phyloP scores from a whole-genome alignment of 2,329 filamentous ascomycete species.

The Blastomyces silverae region DNA sequence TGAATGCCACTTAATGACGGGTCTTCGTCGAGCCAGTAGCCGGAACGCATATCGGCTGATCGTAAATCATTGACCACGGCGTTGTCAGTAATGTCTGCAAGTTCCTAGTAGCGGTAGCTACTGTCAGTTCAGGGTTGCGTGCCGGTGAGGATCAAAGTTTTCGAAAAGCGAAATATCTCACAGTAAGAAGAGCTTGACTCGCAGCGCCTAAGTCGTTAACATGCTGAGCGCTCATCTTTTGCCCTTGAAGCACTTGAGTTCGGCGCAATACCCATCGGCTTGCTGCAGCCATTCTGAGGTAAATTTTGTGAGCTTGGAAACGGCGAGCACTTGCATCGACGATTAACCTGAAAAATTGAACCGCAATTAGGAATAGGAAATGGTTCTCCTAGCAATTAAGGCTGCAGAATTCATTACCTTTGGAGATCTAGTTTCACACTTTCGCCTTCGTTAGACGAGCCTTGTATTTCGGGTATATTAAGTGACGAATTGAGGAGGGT shows the following conservation, averaged over 20 bases:
- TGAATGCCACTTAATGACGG: constrained; percentile 49
- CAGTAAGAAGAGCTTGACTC: constrained; percentile 44
- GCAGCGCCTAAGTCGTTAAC: constrained; percentile 44
- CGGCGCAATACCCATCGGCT: constrained; percentile 54
- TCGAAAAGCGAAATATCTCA: constrained; percentile 29
- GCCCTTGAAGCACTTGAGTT: constrained; percentile 46
- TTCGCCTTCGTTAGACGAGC: constrained; percentile 41
- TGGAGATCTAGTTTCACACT: constrained; percentile 53
- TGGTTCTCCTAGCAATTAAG: background rate
- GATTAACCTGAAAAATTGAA: constrained; percentile 46
- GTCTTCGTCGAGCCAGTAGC: constrained; percentile 58
- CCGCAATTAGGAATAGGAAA: constrained; percentile 19
- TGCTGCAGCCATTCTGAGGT: constrained; percentile 53
- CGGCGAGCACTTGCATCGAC: constrained; percentile 54
- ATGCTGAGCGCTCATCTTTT: constrained; percentile 45
- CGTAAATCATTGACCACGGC: constrained; percentile 52
- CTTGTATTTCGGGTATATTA: constrained; percentile 37
- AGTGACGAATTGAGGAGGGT: constrained; percentile 50
- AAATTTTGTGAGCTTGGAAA: constrained; percentile 56
- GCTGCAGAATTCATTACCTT: constrained; percentile 39
- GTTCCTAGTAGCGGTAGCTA: constrained; percentile 42
- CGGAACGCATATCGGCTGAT: constrained; percentile 49
- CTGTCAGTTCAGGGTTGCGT: constrained; percentile 2
- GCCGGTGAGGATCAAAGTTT: background rate
- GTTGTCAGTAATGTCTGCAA: constrained; percentile 51